Base-by-base conservation (phyloP, 1,284 basidiomycete species). In the Pyrrhoderma lamaoense region DNA sequence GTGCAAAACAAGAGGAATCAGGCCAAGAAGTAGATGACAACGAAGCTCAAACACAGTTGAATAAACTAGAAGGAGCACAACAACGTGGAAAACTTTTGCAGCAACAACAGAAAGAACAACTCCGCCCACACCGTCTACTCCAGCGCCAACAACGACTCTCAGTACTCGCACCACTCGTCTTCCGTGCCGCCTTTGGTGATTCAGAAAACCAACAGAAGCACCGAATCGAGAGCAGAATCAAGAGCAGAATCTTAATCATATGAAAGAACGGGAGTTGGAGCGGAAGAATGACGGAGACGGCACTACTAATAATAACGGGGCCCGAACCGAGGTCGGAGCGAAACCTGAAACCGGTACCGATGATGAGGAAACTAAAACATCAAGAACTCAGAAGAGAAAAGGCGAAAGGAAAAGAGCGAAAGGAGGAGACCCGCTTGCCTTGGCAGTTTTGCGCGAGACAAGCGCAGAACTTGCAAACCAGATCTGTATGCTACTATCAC, bases 81-180 rank as follows among this genome's bases (percentile, higher is more conserved):
- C 35, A 37, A 37, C 35, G n/a, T 14, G 38, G 38, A 22, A 40
- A n/a, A 40, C n/a, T n/a, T n/a, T n/a, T n/a, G 27, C 7, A 31
- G 7, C 27, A 25, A n/a, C 21, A 11, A 43, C 27, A 11, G 21
- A 37, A 36, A 54, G 50, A 43, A 42, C 56, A 65, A 38, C 57
- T 61, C 13, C 65, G 68, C 14, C 56, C 66, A 14, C 67, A 75
- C 58, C 61, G 67, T 35, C 62, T 58, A 9, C 58, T 77, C 21
- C 64, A 72, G 2, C 75, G 83, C 50, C 86, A 91, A 69, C 83
- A 85, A 59, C 77, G 86, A 0, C 70, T 90, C 3, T 86, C 85
- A 1, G 73, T 76, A 23, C 77, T 89, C 14, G 70, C 82, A 2
- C 87, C 86, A 1, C 64, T 88, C 40, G 82, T 89, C 14, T 88